A percentile compares a stretch with the other conserved stretches of the same genome.
Evolutionary conservation across 1,284 basidiomycete genomes (phyloP).

Genomic region (Apiotrichum laibachii): DNA sequence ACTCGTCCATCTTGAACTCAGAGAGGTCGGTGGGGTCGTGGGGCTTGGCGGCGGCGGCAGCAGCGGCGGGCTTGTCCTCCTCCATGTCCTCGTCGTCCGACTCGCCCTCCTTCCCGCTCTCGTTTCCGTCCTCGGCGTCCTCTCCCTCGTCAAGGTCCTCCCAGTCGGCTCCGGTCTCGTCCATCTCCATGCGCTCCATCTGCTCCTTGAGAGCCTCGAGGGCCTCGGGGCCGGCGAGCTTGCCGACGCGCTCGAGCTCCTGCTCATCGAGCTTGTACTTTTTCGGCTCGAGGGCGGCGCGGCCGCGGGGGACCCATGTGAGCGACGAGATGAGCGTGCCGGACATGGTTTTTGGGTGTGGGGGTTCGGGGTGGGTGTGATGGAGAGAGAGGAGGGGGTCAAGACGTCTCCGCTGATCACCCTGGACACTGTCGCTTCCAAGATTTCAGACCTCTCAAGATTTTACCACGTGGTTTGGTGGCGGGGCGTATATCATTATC

Average conservation of each 20-base stretch:
- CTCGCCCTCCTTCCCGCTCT: conserved; percentile 57
- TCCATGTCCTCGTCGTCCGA: conserved; percentile 28
- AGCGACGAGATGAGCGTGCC: conserved; percentile 57
- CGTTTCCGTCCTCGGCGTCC: conserved; percentile 45
- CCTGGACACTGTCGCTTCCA: background rate
- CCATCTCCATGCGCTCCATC: conserved; percentile 66
- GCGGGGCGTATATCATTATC: background rate
- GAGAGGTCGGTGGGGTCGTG: conserved; percentile 73
- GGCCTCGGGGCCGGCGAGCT: conserved; percentile 77
- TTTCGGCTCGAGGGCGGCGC: conserved; percentile 69
- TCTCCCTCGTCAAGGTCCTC: conserved; percentile 37
- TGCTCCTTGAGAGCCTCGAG: conserved; percentile 77
- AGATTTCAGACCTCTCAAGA: conserved; percentile 1
- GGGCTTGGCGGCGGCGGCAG: conserved; percentile 33
- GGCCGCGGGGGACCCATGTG: conserved; percentile 78
- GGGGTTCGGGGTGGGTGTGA: background rate
- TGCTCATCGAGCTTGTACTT: conserved; percentile 89
- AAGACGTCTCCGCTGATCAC: background rate
- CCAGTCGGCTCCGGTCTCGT: conserved; percentile 53
- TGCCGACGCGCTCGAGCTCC: conserved; percentile 85
- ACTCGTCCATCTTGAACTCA: conserved; percentile 88
- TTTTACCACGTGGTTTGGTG: conserved; percentile 3
- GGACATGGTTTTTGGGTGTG: conserved; percentile 37
- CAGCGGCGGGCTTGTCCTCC: conserved; percentile 40
- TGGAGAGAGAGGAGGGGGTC: background rate